phyloP scores from a whole-genome alignment of 129 eudicot species.

The Centella asiatica region DNA sequence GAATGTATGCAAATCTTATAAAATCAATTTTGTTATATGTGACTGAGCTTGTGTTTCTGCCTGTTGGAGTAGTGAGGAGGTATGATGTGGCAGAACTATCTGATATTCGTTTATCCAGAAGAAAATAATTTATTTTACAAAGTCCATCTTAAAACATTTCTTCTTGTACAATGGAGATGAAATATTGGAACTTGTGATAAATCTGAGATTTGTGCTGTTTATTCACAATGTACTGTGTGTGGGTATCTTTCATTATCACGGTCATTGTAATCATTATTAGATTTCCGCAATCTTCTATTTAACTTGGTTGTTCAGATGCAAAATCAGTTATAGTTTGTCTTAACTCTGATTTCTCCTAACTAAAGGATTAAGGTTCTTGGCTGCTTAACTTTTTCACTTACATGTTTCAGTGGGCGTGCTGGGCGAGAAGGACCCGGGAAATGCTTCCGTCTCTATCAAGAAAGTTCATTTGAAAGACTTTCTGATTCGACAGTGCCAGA shows the following conservation, averaged over 20 bases:
- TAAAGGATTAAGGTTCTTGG: conserved; percentile 8
- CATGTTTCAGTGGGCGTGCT: conserved; percentile 82
- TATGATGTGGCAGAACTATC: background rate
- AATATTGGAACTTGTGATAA: no score
- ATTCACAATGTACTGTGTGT: no score
- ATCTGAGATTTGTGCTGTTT: no score
- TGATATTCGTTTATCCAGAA: background rate
- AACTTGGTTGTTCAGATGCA: background rate
- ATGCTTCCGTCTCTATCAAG: conserved; percentile 92
- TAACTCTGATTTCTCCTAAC: background rate
- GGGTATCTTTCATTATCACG: no score
- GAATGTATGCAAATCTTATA: no score
- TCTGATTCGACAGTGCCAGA: conserved; percentile 79
- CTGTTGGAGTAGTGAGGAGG: background rate
- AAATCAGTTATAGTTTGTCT: no score
- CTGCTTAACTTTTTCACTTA: background rate
- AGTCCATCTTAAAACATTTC: no score
- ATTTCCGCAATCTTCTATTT: background rate
- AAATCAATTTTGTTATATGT: background rate
- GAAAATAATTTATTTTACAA: no score
- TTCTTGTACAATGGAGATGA: no score
- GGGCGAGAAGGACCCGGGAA: conserved; percentile 99
- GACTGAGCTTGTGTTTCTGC: background rate
- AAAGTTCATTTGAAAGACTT: conserved; percentile 64
- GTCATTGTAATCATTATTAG: background rate